Base-by-base conservation (phyloP, 176 grass and related monocot genomes). In the Raddia distichophylla region DNA sequence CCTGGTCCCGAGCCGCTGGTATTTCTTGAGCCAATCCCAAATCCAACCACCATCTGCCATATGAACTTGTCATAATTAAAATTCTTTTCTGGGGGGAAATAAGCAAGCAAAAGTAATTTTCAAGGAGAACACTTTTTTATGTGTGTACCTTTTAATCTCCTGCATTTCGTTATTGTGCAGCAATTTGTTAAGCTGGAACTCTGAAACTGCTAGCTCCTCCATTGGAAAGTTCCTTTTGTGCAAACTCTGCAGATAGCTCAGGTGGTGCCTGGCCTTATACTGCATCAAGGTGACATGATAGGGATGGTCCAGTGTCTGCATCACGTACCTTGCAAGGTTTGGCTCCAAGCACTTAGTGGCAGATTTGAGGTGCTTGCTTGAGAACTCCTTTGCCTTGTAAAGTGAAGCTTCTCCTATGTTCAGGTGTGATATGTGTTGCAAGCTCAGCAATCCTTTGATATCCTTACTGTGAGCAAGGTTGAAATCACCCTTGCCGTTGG, bases 391-490 rank as follows among this genome's bases (percentile, higher is more conserved):
- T 68, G 90, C 93, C 54, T 79, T 93, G 71, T 81, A 54, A 0
- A 96, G 85, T 14, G 54, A 42, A 35, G 4, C 8, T 22, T 97
- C 88, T 32, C 93, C 93, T 3, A 72, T 85, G 65, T 87, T 87
- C 18, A 97, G 43, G 18, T 86, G 71, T 52, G 93, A 97, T 69
- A 90, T 37, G 62, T 97, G 86, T 8, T 93, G 85, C 79, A 97
- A 60, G 73, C 80, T 87, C 11, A 97, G 10, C 12, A 97, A 15
- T 3, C 90, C 90, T 54, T 65, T 63, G 15, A 93, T 60, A 20
- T 97, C 74, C 19, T 80, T 81, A 68, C 33, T 80, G 5, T 86
- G 56, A 53, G 7, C 27, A 5, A 65, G 27, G 0, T 3, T 76
- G 76, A 97, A 97, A 32, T 97, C 80, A 0, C 90, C 79, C 1